These are phyloP conservation scores for Ormosia emarginata DNA, from an alignment of 306 rosid species.

Conservation along the genomic window DNA sequence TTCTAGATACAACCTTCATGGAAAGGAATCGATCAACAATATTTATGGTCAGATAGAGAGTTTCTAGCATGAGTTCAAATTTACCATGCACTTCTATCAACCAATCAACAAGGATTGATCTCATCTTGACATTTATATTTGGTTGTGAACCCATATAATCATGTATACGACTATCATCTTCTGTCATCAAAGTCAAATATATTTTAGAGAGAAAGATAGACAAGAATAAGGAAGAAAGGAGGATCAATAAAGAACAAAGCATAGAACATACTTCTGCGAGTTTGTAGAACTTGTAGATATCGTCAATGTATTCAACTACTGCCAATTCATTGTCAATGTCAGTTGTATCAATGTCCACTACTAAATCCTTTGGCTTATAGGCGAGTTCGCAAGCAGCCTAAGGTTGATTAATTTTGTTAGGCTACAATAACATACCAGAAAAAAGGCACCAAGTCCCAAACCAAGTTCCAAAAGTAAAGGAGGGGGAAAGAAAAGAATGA, in stretches of 20 bases:
- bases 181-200: constrained; percentile 16
- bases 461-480: background rate
- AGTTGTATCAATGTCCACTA: constrained; percentile 55
- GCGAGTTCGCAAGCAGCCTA: constrained; percentile 68
- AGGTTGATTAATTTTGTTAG: background rate
- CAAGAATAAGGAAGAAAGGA: background rate
- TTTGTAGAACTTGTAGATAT: constrained; percentile 61
- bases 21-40: constrained; percentile 75
- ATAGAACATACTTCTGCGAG: constrained; percentile 51
- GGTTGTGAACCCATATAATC: constrained; percentile 72
- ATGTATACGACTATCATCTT: constrained; percentile 44
- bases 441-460: no score
- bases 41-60: constrained; percentile 66
- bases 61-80: constrained; percentile 81
- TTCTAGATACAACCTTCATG: constrained; percentile 54
- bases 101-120: constrained; percentile 91
- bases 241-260: background rate
- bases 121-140: constrained; percentile 80
- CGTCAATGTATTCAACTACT: constrained; percentile 76
- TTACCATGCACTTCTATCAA: constrained; percentile 78
- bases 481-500: background rate
- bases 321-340: constrained; percentile 72
- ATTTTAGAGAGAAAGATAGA: background rate
- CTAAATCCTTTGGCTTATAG: constrained; percentile 38
- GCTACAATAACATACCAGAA: background rate